These are phyloP conservation scores for Arabidopsis lyrata DNA, from an alignment of 441 rosid genomes.

Conservation along the genomic window DNA sequence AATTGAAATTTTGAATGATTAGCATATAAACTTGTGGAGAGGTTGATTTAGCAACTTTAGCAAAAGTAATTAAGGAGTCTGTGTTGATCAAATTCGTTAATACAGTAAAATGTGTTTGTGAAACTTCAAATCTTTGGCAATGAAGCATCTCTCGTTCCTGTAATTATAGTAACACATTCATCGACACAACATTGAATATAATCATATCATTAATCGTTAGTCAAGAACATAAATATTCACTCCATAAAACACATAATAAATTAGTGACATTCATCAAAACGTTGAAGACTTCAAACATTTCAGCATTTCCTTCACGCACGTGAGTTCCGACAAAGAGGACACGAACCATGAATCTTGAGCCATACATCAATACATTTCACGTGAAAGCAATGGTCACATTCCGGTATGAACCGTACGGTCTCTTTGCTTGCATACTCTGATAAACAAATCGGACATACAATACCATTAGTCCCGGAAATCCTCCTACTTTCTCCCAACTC, in stretches of 20 bases:
- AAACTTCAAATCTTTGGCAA: slow-evolving; percentile 2
- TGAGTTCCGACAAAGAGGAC: slow-evolving; percentile 70
- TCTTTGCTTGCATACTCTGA: slow-evolving; percentile 65
- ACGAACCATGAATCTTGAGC: slow-evolving; percentile 61
- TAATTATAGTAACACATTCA: neutral
- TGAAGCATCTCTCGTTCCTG: neutral
- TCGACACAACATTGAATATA: neutral
- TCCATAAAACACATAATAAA: too few relatives aligned
- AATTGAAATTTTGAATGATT: neutral
- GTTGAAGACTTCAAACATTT: too few relatives aligned
- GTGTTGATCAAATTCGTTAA: neutral
- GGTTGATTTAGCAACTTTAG: neutral
- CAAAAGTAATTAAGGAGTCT: neutral
- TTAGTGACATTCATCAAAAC: too few relatives aligned
- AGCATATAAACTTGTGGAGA: neutral
- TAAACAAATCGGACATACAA: slow-evolving; percentile 70
- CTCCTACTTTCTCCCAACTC: slow-evolving; percentile 71
- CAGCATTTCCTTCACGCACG: slow-evolving; percentile 28
- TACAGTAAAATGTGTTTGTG: neutral
- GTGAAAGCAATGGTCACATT: slow-evolving; percentile 83
- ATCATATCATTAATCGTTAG: too few relatives aligned
- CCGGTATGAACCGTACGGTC: slow-evolving; percentile 63
- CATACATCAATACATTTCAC: slow-evolving; percentile 71
- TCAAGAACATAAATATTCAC: too few relatives aligned
- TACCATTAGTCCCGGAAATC: slow-evolving; percentile 57